These are phyloP conservation scores for Cochlearia excelsa DNA, from an alignment of 345 rosid genomes.

Conservation along the genomic window DNA sequence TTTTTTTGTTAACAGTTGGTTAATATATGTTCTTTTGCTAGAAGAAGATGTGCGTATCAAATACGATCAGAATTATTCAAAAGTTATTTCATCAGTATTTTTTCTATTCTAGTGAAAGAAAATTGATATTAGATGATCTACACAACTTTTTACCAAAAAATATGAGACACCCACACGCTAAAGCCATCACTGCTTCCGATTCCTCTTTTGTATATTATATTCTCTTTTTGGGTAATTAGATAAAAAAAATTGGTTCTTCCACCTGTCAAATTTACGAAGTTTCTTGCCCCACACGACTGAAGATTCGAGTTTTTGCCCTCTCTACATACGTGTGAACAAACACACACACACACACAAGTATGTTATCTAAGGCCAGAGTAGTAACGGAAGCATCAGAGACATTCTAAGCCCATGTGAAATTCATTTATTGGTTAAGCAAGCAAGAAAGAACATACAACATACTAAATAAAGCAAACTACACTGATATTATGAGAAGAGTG, in stretches of 20 bases:
- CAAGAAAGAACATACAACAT: too few species aligned
- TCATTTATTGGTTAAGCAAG: too few species aligned
- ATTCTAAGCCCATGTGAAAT: not conserved
- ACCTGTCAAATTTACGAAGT: conserved; percentile 19
- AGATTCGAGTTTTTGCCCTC: conserved; percentile 21
- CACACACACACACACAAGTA: not conserved
- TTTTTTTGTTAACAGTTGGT: too few species aligned
- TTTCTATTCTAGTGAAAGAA: conserved; percentile 2
- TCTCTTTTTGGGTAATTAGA: conserved; percentile 13
- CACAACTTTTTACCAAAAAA: too few species aligned
- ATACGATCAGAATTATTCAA: too few species aligned
- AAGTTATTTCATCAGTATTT: not conserved
- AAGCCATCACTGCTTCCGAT: conserved; percentile 4
- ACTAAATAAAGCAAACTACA: too few species aligned
- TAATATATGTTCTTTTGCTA: too few species aligned
- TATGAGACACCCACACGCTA: conserved; percentile 32
- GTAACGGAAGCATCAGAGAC: conserved; percentile 1
- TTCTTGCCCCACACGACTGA: conserved; percentile 33
- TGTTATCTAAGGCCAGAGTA: not conserved
- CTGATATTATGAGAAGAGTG: too few species aligned
- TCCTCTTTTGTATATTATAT: conserved; percentile 15
- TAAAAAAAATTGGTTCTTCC: conserved; percentile 6
- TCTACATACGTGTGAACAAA: not conserved
- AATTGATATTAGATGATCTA: conserved; percentile 8
- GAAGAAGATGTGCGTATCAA: too few species aligned